These are phyloP conservation scores for Hansfordia pulvinata DNA, from an alignment of 2,329 filamentous ascomycete species.

Conservation along the genomic window DNA sequence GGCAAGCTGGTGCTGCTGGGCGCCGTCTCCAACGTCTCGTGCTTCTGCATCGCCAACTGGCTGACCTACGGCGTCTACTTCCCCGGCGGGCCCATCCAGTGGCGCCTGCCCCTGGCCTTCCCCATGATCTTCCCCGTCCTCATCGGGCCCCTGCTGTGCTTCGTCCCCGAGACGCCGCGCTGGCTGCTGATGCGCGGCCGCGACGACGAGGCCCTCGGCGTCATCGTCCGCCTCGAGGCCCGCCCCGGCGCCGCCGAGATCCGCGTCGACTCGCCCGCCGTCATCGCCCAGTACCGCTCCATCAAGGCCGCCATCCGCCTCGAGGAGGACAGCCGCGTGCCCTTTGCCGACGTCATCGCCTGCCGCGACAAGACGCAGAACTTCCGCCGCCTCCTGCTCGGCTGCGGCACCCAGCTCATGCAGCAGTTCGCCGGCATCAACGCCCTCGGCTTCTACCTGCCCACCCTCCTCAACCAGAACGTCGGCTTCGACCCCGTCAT, in stretches of 20 bases:
- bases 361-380: constrained; percentile 22
- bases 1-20: constrained; percentile 13
- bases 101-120: constrained; percentile 21
- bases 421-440: constrained; percentile 31
- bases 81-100: constrained; percentile 17
- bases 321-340: constrained; percentile 19
- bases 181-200: constrained; percentile 26
- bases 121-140: constrained; percentile 24
- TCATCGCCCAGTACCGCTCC: constrained; percentile 19
- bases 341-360: constrained; percentile 18
- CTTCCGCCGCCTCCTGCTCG: constrained; percentile 21
- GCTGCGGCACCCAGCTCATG: constrained; percentile 32
- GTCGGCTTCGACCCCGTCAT: constrained; percentile 37
- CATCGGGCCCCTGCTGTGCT: constrained; percentile 22
- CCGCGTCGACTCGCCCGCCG: constrained; percentile 10
- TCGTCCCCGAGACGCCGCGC: constrained; percentile 26
- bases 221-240: too few species aligned
- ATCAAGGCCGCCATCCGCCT: constrained; percentile 20
- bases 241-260: constrained; percentile 1
- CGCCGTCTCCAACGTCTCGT: constrained; percentile 17
- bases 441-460: constrained; percentile 30
- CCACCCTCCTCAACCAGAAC: constrained; percentile 39
- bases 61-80: constrained; percentile 26
- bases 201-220: constrained; percentile 23
- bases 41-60: constrained; percentile 33